Evolutionary conservation across 331 rosid genomes (phyloP).

Genomic region (Rhamnella rubrinervis): DNA sequence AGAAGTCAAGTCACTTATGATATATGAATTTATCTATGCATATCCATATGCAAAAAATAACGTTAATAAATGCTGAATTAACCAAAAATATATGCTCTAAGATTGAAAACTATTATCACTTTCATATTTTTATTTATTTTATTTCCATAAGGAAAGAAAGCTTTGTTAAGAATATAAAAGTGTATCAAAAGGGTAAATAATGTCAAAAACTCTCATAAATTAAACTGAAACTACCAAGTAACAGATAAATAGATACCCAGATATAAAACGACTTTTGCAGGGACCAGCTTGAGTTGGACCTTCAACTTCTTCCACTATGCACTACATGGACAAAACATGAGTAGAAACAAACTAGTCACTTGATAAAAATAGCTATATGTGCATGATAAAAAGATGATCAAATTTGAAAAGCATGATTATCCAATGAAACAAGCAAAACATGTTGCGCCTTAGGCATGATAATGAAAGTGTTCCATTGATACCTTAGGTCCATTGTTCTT

Average conservation of each 20-base stretch:
- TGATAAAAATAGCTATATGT: not conserved
- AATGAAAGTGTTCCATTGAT: too few relatives aligned
- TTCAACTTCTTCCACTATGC: conserved; percentile 96
- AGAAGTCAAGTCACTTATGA: too few relatives aligned
- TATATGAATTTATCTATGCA: too few relatives aligned
- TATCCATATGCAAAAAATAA: too few relatives aligned
- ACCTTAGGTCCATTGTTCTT: too few relatives aligned
- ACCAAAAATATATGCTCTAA: too few relatives aligned
- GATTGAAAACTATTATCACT: too few relatives aligned
- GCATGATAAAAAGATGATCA: conserved; percentile 8
- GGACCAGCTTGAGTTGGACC: conserved; percentile 90
- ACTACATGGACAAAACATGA: conserved; percentile 47
- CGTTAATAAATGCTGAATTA: too few relatives aligned
- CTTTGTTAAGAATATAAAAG: conserved; percentile 1
- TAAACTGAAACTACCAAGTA: not conserved
- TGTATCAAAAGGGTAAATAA: not conserved
- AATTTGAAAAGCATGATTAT: not conserved
- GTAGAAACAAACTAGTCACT: conserved; percentile 12
- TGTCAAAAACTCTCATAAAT: not conserved
- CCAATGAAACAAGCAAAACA: not conserved
- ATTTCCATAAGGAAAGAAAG: conserved; percentile 18
- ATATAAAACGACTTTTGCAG: conserved; percentile 84
- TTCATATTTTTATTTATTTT: too few relatives aligned
- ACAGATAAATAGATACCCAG: conserved; percentile 57
- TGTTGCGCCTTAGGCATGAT: too few relatives aligned